Evolutionary conservation across 805 yeast species (phyloP).

Genomic region (Starmerella stigmatis): DNA sequence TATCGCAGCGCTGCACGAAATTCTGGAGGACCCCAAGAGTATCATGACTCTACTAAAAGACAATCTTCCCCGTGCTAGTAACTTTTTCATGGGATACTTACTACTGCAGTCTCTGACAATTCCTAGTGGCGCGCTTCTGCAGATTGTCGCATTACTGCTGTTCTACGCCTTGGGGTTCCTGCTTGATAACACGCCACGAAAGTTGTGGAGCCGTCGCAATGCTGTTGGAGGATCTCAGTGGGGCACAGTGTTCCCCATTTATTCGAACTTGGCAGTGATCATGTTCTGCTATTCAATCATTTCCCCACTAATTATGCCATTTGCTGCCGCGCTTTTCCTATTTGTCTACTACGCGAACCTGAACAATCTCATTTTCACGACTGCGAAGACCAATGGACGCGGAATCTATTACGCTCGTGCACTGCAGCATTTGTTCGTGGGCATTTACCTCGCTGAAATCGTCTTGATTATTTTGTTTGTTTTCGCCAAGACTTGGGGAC

Average conservation of each 20-base stretch:
- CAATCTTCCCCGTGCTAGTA: constrained; percentile 80
- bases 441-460: constrained; percentile 77
- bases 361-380: constrained; percentile 67
- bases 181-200: constrained; percentile 81
- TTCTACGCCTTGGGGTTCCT: constrained; percentile 59
- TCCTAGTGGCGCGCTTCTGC: constrained; percentile 67
- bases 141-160: constrained; percentile 60
- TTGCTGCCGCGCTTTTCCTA: constrained; percentile 59
- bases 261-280: constrained; percentile 64
- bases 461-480: constrained; percentile 78
- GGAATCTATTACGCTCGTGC: constrained; percentile 86
- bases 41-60: constrained; percentile 69
- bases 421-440: constrained; percentile 75
- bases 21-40: constrained; percentile 51
- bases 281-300: constrained; percentile 67
- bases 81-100: constrained; percentile 78
- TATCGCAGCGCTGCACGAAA: constrained; percentile 62
- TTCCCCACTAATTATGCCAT: constrained; percentile 72
- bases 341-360: constrained; percentile 66
- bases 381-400: constrained; percentile 54
- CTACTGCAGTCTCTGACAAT: constrained; percentile 70
- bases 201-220: constrained; percentile 72
- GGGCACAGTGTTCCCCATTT: constrained; percentile 74
- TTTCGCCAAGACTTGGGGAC: constrained; percentile 94
- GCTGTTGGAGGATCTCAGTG: constrained; percentile 57